Evolutionary conservation across 805 yeast genomes (phyloP).

Genomic region (Ogataea parapolymorpha): DNA sequence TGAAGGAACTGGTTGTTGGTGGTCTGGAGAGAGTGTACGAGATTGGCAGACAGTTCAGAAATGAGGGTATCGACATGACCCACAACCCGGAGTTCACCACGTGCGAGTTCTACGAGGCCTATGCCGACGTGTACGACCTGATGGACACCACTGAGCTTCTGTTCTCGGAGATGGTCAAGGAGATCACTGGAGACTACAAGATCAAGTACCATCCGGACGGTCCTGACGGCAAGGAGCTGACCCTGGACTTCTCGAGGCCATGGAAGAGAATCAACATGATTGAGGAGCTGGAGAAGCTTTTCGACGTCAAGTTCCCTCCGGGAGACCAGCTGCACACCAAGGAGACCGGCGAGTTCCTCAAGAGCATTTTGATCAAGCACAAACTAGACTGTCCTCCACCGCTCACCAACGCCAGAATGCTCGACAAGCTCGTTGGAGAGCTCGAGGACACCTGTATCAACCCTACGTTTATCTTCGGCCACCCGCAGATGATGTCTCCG

Average conservation of each 20-base stretch:
- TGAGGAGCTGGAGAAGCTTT: constrained; percentile 86
- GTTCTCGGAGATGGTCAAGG: constrained; percentile 96
- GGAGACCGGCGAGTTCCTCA: constrained; percentile 89
- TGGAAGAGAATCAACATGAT: constrained; percentile 99
- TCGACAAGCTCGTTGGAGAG: constrained; percentile 96
- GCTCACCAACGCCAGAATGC: constrained; percentile 96
- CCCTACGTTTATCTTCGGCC: constrained; percentile 98
- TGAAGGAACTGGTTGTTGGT: constrained; percentile 96
- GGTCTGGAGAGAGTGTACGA: constrained; percentile 98
- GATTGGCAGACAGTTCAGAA: constrained; percentile 98
- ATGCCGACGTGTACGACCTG: constrained; percentile 93
- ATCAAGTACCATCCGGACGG: constrained; percentile 92
- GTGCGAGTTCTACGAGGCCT: constrained; percentile 97
- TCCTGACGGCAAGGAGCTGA: constrained; percentile 74
- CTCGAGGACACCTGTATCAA: constrained; percentile 91
- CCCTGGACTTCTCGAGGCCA: constrained; percentile 88
- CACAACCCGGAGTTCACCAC: constrained; percentile 99
- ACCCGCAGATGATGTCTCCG: constrained; percentile 99
- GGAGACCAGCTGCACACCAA: constrained; percentile 93
- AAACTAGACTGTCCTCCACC: constrained; percentile 86
- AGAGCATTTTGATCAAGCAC: constrained; percentile 70
- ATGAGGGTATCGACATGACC: constrained; percentile 97
- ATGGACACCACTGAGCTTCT: constrained; percentile 92
- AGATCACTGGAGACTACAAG: constrained; percentile 85
- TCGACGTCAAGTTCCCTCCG: constrained; percentile 87